These are phyloP conservation scores for Psilocybe azurescens DNA, from an alignment of 768 basidiomycete species.

Conservation along the genomic window DNA sequence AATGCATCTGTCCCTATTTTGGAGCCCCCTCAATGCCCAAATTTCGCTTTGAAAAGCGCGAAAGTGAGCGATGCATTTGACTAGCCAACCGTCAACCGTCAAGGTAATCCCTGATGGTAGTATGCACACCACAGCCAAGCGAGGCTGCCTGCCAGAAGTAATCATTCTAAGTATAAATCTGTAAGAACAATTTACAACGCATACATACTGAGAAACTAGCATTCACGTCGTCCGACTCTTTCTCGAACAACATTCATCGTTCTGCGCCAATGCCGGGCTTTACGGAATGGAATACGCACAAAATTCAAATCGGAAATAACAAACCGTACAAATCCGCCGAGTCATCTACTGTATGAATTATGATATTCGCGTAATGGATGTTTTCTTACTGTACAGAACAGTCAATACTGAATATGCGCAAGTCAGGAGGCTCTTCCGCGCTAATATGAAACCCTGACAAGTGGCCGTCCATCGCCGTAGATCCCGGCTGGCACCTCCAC, in stretches of 20 bases:
- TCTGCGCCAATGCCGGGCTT: not conserved
- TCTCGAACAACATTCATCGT: not conserved
- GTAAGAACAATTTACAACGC: not conserved
- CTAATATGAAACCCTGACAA: not conserved
- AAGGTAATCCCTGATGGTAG: not conserved
- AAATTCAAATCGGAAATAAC: not conserved
- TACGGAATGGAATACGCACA: not conserved
- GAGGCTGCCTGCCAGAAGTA: not conserved
- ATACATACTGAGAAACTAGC: not conserved
- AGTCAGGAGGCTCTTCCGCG: not conserved
- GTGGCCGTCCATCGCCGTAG: not conserved
- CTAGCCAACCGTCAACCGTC: not conserved
- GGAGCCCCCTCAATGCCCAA: not conserved
- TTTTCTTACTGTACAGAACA: not conserved
- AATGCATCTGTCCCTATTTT: not conserved
- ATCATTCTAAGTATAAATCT: not conserved
- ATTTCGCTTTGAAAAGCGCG: not conserved
- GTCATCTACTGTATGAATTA: not conserved
- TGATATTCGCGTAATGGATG: not conserved
- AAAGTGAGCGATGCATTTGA: not conserved
- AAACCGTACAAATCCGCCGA: not conserved
- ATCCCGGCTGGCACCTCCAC: not conserved
- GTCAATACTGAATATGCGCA: not conserved
- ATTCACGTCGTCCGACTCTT: not conserved
- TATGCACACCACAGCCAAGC: too few relatives aligned